phyloP scores from a whole-genome alignment of 129 eudicot genomes.

The Chrysanthemum lavandulifolium region DNA sequence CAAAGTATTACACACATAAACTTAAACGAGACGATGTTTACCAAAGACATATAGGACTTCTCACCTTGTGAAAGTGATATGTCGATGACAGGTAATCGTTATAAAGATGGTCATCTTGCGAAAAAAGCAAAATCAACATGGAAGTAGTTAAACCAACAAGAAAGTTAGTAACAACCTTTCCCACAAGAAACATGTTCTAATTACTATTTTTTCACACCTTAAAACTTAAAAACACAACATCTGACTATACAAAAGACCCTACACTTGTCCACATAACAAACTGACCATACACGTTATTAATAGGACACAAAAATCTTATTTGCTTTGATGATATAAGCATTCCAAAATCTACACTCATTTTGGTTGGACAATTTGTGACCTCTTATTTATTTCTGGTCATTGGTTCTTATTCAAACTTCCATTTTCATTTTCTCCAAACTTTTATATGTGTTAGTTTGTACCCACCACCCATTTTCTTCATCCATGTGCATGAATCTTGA shows the following conservation, averaged over 20 bases:
- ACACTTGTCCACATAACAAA: conserved; percentile 23
- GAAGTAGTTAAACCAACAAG: background rate
- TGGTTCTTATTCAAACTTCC: conserved; percentile 24
- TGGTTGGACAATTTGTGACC: conserved; percentile 48
- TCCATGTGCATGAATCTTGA: conserved; percentile 45
- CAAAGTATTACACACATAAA: too few relatives aligned
- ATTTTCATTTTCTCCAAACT: conserved; percentile 9
- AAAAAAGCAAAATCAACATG: background rate
- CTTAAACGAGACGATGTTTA: background rate
- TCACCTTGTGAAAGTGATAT: background rate
- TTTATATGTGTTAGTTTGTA: conserved; percentile 22
- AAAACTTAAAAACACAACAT: conserved; percentile 3
- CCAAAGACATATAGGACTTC: background rate
- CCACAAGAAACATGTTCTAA: conserved; percentile 38
- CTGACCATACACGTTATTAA: conserved; percentile 31
- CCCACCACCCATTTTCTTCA: conserved; percentile 41
- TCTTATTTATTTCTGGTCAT: conserved; percentile 54
- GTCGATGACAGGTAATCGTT: background rate
- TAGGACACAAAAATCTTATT: conserved; percentile 10
- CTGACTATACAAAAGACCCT: conserved; percentile 17
- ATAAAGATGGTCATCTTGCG: background rate
- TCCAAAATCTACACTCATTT: conserved; percentile 3
- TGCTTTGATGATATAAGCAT: conserved; percentile 27
- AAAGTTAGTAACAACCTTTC: conserved; percentile 19
- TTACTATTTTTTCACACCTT: conserved; percentile 8